Evolutionary conservation across 495 filamentous ascomycete species (phyloP).

Genomic region (Penicillium atrosanguineum): DNA sequence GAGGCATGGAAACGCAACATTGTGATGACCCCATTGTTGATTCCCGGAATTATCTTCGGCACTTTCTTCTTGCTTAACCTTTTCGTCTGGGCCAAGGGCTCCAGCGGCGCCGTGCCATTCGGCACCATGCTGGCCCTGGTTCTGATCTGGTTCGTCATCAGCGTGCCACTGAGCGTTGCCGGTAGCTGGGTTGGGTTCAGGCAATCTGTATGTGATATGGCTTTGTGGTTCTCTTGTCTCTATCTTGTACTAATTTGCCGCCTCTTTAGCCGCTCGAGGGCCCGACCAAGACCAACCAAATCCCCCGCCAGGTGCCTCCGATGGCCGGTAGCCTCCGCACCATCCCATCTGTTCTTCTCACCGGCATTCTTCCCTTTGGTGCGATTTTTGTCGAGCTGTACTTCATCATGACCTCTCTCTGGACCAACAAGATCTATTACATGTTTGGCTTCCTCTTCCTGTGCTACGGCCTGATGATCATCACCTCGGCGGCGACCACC

Average conservation of each 20-base stretch:
- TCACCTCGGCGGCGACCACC: conserved; percentile 89
- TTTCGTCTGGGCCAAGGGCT: conserved; percentile 88
- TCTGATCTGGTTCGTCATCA: conserved; percentile 94
- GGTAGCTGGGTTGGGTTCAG: conserved; percentile 93
- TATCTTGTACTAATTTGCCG: not conserved
- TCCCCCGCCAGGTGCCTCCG: conserved; percentile 91
- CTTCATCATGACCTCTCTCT: conserved; percentile 97
- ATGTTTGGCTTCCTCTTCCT: conserved; percentile 99
- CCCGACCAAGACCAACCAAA: conserved; percentile 94
- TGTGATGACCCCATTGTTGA: conserved; percentile 75
- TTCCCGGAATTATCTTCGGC: conserved; percentile 83
- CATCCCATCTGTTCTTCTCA: conserved; percentile 81
- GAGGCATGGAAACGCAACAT: conserved; percentile 95
- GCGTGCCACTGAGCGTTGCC: conserved; percentile 81
- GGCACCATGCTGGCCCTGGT: conserved; percentile 93
- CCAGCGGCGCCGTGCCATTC: conserved; percentile 92
- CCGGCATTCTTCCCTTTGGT: conserved; percentile 88
- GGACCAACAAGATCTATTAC: conserved; percentile 98
- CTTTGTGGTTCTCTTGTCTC: not conserved
- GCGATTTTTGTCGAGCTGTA: conserved; percentile 97
- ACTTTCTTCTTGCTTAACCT: conserved; percentile 93
- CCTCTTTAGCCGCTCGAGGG: conserved; percentile 54
- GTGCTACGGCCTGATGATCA: conserved; percentile 96
- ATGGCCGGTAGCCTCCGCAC: conserved; percentile 76
- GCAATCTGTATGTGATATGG: conserved; percentile 42